phyloP scores from a whole-genome alignment of 2,329 filamentous ascomycete species.

The Trichophyton rubrum region DNA sequence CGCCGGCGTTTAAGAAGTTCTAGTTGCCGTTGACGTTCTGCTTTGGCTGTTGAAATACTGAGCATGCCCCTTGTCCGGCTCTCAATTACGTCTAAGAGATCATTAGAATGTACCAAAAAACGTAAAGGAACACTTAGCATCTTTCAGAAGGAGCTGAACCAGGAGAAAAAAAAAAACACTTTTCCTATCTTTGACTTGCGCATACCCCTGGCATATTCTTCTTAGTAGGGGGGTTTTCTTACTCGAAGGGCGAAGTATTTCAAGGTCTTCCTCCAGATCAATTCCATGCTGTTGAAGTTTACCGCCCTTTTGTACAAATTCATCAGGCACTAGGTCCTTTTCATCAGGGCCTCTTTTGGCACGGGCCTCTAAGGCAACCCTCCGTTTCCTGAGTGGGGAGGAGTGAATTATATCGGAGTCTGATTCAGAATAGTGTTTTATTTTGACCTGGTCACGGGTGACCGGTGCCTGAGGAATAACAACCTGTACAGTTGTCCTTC shows the following conservation, averaged over 20 bases:
- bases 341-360: not conserved
- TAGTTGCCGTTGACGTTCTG: conserved; percentile 29
- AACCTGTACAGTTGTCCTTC: conserved; percentile 2
- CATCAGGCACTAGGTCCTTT: no score
- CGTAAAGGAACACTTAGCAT: not conserved
- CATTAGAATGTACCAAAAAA: conserved; percentile 9
- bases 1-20: conserved; percentile 33
- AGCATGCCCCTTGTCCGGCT: conserved; percentile 31
- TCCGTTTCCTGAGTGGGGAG: conserved; percentile 21
- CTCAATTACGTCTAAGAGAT: conserved; percentile 23
- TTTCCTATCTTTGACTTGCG: not conserved
- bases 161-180: not conserved
- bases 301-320: not conserved
- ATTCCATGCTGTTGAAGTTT: conserved; percentile 21
- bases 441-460: conserved; percentile 16
- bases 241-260: conserved; percentile 35
- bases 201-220: not conserved
- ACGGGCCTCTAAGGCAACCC: conserved; percentile 9
- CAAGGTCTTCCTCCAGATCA: conserved; percentile 35
- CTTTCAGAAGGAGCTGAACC: not conserved
- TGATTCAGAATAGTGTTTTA: conserved; percentile 17
- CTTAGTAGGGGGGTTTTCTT: conserved; percentile 3
- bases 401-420: conserved; percentile 19
- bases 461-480: not conserved
- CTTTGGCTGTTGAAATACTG: conserved; percentile 28